Percentiles rank a stretch among this genome's conserved stretches.
These are phyloP conservation scores for Phytopythium chamaehyphon DNA, from an alignment of 352 stramenopile species.

Conservation along the genomic window DNA sequence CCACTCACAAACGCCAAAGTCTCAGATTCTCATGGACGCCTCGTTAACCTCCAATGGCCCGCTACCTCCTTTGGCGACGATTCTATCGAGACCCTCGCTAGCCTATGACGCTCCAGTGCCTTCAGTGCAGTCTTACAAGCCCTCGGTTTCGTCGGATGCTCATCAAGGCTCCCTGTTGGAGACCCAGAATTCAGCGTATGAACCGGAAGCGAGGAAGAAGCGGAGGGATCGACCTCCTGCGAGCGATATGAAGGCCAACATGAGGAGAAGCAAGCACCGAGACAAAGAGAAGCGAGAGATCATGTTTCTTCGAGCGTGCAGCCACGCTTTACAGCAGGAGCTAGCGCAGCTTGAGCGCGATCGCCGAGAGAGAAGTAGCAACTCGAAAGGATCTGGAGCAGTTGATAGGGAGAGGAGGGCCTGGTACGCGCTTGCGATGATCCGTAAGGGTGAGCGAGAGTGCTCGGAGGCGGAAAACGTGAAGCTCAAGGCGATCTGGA, in stretches of 20 bases:
- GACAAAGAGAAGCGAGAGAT: background rate
- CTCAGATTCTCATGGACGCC: too few relatives aligned
- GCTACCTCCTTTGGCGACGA: too few relatives aligned
- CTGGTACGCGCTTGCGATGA: background rate
- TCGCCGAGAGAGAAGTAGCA: background rate
- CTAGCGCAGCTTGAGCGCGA: background rate
- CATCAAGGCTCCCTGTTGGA: too few relatives aligned
- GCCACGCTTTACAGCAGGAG: background rate
- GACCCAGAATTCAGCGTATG: too few relatives aligned
- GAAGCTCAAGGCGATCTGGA: background rate
- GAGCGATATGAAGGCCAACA: background rate
- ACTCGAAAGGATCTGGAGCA: background rate
- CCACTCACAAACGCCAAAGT: too few relatives aligned
- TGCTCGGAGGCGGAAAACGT: conserved; percentile 3
- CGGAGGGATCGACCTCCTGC: background rate
- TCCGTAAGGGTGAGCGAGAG: background rate
- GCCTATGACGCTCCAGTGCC: too few relatives aligned
- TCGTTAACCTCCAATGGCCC: too few relatives aligned
- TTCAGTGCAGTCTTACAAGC: too few relatives aligned
- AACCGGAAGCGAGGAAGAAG: too few relatives aligned
- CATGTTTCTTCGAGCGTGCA: conserved; percentile 1
- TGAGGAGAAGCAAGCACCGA: conserved; percentile 1
- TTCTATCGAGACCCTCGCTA: too few relatives aligned
- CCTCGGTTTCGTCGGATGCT: too few relatives aligned
- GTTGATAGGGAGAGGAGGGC: background rate